phyloP scores from a whole-genome alignment of 768 basidiomycete genomes.

The Megacollybia marginata region DNA sequence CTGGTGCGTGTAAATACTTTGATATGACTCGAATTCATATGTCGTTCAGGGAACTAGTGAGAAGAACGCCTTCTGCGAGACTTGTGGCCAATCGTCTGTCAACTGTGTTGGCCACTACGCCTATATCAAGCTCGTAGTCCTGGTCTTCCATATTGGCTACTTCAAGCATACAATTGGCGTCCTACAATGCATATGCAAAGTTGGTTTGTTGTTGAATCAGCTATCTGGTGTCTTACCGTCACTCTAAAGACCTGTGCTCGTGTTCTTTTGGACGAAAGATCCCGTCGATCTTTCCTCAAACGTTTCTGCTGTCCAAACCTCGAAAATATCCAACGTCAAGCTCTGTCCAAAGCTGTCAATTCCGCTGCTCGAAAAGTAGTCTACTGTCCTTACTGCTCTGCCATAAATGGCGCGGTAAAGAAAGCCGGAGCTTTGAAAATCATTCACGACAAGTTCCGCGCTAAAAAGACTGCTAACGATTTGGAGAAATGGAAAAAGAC shows the following conservation, averaged over 20 bases:
- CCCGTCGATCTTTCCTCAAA: constrained; percentile 76
- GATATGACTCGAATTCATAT: neutral
- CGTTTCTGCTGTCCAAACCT: constrained; percentile 87
- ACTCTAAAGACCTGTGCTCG: constrained; percentile 73
- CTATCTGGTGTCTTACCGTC: constrained; percentile 3
- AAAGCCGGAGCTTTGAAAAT: constrained; percentile 94
- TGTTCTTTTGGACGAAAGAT: constrained; percentile 81
- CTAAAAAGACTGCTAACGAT: constrained; percentile 86
- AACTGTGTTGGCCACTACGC: constrained; percentile 99
- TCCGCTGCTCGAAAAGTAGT: constrained; percentile 81
- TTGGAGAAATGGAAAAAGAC: constrained; percentile 82
- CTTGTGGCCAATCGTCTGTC: constrained; percentile 84
- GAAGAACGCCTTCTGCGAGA: constrained; percentile 88
- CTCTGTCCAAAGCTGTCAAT: constrained; percentile 80
- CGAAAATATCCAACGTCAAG: constrained; percentile 86
- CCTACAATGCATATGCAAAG: constrained; percentile 96
- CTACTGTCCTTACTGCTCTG: constrained; percentile 88
- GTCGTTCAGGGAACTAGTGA: constrained; percentile 80
- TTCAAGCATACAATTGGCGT: constrained; percentile 94
- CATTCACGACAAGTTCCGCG: constrained; percentile 94
- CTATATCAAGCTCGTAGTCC: constrained; percentile 94
- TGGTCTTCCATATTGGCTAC: constrained; percentile 97
- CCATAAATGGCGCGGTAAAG: constrained; percentile 93
- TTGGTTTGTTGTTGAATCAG: constrained; percentile 21
- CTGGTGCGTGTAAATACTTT: constrained; percentile 45